Evolutionary conservation across 768 basidiomycete genomes (phyloP).

Genomic region (Coprinopsis strossmayeri): DNA sequence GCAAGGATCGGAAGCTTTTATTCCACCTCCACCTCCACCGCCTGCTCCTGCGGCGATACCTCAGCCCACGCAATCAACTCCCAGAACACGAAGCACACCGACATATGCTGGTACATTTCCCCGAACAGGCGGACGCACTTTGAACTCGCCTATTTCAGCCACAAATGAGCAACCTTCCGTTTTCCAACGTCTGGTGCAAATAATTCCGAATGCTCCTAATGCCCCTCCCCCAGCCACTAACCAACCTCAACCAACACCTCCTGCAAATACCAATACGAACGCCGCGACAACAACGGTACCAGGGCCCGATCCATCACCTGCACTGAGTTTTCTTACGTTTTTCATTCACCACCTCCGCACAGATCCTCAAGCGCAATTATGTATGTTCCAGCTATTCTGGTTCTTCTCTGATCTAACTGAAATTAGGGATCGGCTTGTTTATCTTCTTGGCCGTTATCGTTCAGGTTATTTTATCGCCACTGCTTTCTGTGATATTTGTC

Average conservation of each 20-base stretch:
- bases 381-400: constrained; percentile 33
- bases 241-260: constrained; percentile 4
- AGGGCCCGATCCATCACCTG: constrained; percentile 19
- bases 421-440: constrained; percentile 58
- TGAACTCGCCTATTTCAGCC: neutral
- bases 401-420: constrained; percentile 7
- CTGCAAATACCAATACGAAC: constrained; percentile 12
- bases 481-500: constrained; percentile 60
- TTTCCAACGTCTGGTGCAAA: neutral
- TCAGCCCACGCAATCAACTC: no score
- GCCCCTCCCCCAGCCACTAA: neutral
- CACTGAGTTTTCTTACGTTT: constrained; percentile 36
- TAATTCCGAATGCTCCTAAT: neutral
- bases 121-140: neutral
- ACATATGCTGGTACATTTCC: no score
- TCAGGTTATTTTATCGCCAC: constrained; percentile 64
- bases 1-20: constrained; percentile 66
- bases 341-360: constrained; percentile 54
- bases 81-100: no score
- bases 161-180: neutral
- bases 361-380: constrained; percentile 67
- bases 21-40: constrained; percentile 19
- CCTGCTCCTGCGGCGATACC: constrained; percentile 13
- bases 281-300: constrained; percentile 14
- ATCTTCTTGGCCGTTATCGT: constrained; percentile 68